phyloP scores from a whole-genome alignment of 805 yeast species.

The Sugiyamaella lignohabitans region DNA sequence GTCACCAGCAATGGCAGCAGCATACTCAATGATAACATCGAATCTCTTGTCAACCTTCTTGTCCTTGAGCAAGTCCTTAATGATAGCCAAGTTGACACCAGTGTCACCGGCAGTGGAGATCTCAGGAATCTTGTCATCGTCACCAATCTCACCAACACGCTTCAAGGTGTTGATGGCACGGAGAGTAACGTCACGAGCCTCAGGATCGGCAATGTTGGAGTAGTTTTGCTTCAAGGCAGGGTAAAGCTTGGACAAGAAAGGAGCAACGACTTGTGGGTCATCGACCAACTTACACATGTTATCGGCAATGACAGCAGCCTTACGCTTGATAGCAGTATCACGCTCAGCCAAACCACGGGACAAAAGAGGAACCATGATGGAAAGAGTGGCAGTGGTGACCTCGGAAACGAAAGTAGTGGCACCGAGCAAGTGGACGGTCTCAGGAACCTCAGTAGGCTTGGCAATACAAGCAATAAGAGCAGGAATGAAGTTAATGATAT shows the following conservation, averaged over 20 bases:
- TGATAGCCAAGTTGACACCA: slow-evolving; percentile 74
- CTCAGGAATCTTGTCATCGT: slow-evolving; percentile 87
- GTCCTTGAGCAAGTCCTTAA: slow-evolving; percentile 64
- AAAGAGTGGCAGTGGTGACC: slow-evolving; percentile 98
- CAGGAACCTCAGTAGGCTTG: slow-evolving; percentile 95
- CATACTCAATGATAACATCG: slow-evolving; percentile 67
- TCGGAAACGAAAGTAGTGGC: slow-evolving; percentile 99
- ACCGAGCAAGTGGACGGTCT: slow-evolving; percentile 97
- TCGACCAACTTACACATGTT: slow-evolving; percentile 99
- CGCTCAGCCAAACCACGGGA: slow-evolving; percentile 99
- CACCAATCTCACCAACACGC: slow-evolving; percentile 98
- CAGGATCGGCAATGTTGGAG: slow-evolving; percentile 98
- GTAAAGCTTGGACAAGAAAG: slow-evolving; percentile 90
- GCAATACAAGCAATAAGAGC: slow-evolving; percentile 95
- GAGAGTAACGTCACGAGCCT: slow-evolving; percentile 96
- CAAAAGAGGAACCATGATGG: slow-evolving; percentile 98
- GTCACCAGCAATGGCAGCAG: slow-evolving; percentile 97
- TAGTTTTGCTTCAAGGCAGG: slow-evolving; percentile 95
- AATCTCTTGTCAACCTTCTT: slow-evolving; percentile 64
- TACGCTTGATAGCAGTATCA: slow-evolving; percentile 99
- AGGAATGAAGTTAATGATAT: slow-evolving; percentile 98
- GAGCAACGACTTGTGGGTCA: slow-evolving; percentile 99
- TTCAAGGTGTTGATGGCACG: slow-evolving; percentile 96
- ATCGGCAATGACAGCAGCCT: slow-evolving; percentile 98
- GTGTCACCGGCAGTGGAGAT: slow-evolving; percentile 98